Evolutionary conservation across 2,329 filamentous ascomycete species (phyloP), one percentile per base, ranked within the genome.

Genomic region (Apiospora arundinis): DNA sequence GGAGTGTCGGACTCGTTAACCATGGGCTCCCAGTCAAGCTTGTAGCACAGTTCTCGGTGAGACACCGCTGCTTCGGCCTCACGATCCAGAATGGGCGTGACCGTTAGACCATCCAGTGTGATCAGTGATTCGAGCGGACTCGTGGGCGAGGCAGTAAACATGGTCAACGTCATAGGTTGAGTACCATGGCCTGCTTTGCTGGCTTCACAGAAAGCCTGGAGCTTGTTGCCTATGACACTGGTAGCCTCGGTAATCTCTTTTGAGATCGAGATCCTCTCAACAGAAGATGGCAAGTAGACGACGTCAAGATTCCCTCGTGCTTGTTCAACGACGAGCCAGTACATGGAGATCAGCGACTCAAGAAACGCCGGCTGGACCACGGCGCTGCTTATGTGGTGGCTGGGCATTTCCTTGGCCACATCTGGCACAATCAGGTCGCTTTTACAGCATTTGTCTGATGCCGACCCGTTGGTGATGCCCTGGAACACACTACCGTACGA

Each of bases 391-490:
- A 83, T 60, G 40, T 80, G 75, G 52, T 80, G 78, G 69, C 79
- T 81, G 2, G 82, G 82, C 82, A 84, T 84, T 69, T 82, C 79
- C 70, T 81, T 81, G 18, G 81, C 77, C 4, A 83, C 75, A 70
- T 84, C 82, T 6, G 77, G 74, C 11, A 81, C 78, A 11, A 79
- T 63, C 5, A 85, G 72, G n/a, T 81, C 78, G 7, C 81, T 82
- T 49, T 77, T 73, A 14, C 80, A 81, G 72, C 76, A 82, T 9
- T 68, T 75, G 52, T 76, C 74, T 14, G 80, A 82, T 5, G 85
- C 83, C 28, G 80, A 81, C 74, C 84, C 86, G 70, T 85, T 83
- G 60, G 80, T 79, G 12, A 90, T 74, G 4, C 86, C 84, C 75
- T 60, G 60, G 63, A 76, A 76, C 32, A 71, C 73, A 4, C 73